Evolutionary conservation across 331 rosid species (phyloP).

Genomic region (Malus hybrid): DNA sequence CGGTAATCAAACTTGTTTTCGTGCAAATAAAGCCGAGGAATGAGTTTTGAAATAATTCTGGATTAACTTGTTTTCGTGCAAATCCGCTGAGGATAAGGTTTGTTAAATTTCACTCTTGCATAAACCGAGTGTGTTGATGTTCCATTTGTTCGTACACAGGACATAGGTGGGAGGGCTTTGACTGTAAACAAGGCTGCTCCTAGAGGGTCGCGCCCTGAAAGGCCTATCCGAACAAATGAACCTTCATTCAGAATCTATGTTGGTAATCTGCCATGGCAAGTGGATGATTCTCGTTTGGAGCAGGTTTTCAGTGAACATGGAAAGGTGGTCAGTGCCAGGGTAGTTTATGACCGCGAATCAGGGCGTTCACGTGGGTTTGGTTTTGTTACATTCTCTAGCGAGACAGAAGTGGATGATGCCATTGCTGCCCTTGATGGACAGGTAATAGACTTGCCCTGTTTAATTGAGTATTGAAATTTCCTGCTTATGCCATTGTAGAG

Average conservation of each 20-base stretch:
- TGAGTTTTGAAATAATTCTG: background rate
- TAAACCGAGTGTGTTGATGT: background rate
- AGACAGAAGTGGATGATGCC: conserved; percentile 25
- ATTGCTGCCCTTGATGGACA: conserved; percentile 42
- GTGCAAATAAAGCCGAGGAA: background rate
- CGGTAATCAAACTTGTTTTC: background rate
- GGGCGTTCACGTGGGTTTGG: conserved; percentile 40
- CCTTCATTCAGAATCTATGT: conserved; percentile 26
- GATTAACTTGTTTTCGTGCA: background rate
- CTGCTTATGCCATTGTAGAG: background rate
- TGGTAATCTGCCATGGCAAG: conserved; percentile 35
- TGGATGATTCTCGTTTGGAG: conserved; percentile 34
- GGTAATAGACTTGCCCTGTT: conserved; percentile 14
- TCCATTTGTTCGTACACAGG: conserved; percentile 16
- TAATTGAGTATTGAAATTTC: background rate
- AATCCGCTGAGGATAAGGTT: background rate
- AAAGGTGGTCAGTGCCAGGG: conserved; percentile 32
- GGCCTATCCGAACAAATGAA: conserved; percentile 11
- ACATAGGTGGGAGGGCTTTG: conserved; percentile 26
- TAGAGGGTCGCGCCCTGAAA: conserved; percentile 33
- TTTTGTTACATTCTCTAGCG: conserved; percentile 25
- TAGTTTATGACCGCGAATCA: conserved; percentile 28
- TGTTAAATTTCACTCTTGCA: background rate
- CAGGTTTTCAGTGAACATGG: conserved; percentile 39
- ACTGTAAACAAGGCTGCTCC: conserved; percentile 45